Conservation (phyloP, 2,329 filamentous ascomycete genomes). For the Epichloe aotearoae region DNA sequence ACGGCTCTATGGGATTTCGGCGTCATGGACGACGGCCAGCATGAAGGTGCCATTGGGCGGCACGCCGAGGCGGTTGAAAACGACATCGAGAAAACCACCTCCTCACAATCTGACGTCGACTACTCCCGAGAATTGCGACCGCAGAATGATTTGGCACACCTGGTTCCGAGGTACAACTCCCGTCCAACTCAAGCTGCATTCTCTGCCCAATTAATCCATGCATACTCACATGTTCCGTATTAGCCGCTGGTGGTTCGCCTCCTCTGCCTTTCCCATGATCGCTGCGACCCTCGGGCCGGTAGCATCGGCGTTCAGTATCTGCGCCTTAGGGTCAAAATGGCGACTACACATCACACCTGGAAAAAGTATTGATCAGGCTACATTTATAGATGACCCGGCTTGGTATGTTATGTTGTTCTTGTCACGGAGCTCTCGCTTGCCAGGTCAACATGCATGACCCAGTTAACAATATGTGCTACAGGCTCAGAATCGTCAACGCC, state of each 20-base stretch:
- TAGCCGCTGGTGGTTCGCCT: slow-evolving; percentile 51
- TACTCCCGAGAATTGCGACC: slow-evolving; percentile 14
- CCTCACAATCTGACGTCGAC: neutral
- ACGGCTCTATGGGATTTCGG: neutral
- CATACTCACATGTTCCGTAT: neutral
- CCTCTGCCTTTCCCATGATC: slow-evolving; percentile 59
- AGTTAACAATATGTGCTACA: slow-evolving; percentile 14
- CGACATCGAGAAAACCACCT: slow-evolving; percentile 8
- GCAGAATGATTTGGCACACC: slow-evolving; percentile 26
- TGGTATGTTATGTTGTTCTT: slow-evolving; percentile 38
- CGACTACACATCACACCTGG: slow-evolving; percentile 41
- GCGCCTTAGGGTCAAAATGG: slow-evolving; percentile 73
- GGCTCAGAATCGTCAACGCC: slow-evolving; percentile 63
- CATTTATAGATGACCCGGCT: slow-evolving; percentile 49
- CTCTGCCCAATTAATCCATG: neutral
- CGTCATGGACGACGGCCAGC: slow-evolving; percentile 29
- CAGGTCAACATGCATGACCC: neutral
- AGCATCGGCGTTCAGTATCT: slow-evolving; percentile 78
- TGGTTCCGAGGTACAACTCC: slow-evolving; percentile 28
- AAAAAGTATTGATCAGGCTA: slow-evolving; percentile 33
- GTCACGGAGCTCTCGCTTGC: neutral
- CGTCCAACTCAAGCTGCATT: neutral
- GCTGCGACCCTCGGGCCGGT: slow-evolving; percentile 76
- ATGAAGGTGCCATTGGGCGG: slow-evolving; percentile 24
- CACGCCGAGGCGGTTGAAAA: slow-evolving; percentile 17